Percentiles rank a stretch among this genome's conserved stretches.
Conservation (phyloP, 2,329 filamentous ascomycete genomes). For the Emmonsiellopsis sp. region DNA sequence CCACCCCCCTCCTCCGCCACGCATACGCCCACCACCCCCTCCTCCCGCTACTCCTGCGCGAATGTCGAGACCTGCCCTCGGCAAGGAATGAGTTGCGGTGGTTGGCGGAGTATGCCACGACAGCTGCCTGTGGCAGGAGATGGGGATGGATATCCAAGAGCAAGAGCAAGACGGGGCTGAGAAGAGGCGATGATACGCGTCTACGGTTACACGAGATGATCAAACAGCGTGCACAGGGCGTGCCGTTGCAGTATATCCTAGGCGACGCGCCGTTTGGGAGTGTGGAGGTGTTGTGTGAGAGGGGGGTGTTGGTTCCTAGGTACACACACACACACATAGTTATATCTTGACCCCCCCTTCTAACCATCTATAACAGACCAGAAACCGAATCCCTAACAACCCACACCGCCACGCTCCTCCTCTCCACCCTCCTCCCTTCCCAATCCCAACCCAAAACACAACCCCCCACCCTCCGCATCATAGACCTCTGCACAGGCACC, state of each 20-base stretch:
- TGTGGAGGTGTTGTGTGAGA: conserved; percentile 66
- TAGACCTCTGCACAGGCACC: conserved; percentile 85
- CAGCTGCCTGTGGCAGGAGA: conserved; percentile 6
- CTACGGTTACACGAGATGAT: conserved; percentile 30
- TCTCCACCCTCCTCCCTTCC: conserved; percentile 8
- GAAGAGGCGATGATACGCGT: conserved; percentile 15
- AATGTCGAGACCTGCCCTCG: conserved; percentile 36
- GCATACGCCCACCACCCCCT: conserved; percentile 28
- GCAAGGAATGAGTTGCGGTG: conserved; percentile 40
- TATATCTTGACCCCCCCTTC: no score
- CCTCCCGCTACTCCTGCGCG: conserved; percentile 33
- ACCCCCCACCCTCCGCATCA: conserved; percentile 45
- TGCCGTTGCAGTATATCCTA: conserved; percentile 82
- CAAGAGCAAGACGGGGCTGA: not conserved
- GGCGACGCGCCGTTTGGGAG: conserved; percentile 81
- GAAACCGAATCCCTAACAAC: conserved; percentile 64
- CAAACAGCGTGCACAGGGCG: conserved; percentile 45
- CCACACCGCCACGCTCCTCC: conserved; percentile 44
- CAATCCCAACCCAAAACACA: not conserved
- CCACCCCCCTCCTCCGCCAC: conserved; percentile 25
- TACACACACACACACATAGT: conserved; percentile 8
- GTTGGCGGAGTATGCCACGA: conserved; percentile 32
- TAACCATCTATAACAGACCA: no score
- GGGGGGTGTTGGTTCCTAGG: conserved; percentile 78
- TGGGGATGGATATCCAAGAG: not conserved